A percentile compares a stretch with the other conserved stretches of the same genome.
Conservation (phyloP, 2,329 filamentous ascomycete genomes). For the Ophiostoma perfectum region DNA sequence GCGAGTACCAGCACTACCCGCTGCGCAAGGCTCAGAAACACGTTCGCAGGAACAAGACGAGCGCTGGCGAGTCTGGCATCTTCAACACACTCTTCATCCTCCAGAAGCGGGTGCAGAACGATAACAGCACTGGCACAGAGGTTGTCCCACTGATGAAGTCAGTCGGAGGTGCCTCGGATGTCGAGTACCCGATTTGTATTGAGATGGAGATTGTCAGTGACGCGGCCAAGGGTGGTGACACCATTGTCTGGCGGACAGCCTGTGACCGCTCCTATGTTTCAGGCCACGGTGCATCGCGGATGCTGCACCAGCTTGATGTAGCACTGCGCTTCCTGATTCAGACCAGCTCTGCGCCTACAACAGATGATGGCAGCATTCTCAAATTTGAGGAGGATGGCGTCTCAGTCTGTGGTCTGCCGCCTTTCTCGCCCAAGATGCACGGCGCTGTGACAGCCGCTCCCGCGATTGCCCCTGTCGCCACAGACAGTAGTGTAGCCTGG, state of each 20-base stretch:
- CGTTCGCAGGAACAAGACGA: constrained; percentile 34
- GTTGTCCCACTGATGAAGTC: constrained; percentile 52
- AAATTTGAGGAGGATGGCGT: constrained; percentile 47
- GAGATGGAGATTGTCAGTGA: constrained; percentile 62
- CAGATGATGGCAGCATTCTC: constrained; percentile 38
- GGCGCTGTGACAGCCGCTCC: too few relatives aligned
- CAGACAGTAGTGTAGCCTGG: constrained; percentile 31
- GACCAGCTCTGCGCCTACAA: constrained; percentile 30
- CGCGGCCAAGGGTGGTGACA: constrained; percentile 2
- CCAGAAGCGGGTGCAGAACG: constrained; percentile 36
- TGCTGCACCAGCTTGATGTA: constrained; percentile 56
- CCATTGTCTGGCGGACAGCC: constrained; percentile 60
- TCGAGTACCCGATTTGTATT: constrained; percentile 76
- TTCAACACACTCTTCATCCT: constrained; percentile 56
- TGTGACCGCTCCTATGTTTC: constrained; percentile 55
- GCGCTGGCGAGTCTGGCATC: constrained; percentile 35
- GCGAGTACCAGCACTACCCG: constrained; percentile 71
- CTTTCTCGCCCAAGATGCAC: constrained; percentile 33
- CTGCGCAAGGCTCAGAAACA: constrained; percentile 62
- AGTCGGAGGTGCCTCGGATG: constrained; percentile 56
- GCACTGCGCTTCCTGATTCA: constrained; percentile 54
- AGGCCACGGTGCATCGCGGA: constrained; percentile 38
- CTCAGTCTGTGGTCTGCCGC: constrained; percentile 60
- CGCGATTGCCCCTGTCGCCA: background rate
- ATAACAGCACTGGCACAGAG: constrained; percentile 11